phyloP scores from a whole-genome alignment of 768 basidiomycete species.

The Lentinula boryana region DNA sequence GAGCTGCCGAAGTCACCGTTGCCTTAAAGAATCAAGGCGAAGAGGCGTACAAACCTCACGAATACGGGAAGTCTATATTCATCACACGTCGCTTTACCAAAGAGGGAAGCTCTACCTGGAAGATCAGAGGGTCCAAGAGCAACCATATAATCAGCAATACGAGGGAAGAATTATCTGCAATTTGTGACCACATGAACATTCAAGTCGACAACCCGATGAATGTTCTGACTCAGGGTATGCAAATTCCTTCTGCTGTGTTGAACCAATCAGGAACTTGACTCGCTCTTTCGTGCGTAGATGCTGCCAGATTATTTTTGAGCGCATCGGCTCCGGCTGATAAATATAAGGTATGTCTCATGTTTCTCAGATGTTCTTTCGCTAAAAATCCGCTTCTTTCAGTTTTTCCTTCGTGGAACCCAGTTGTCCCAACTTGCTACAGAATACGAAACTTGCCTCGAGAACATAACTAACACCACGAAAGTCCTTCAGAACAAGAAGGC shows the following conservation, averaged over 20 bases:
- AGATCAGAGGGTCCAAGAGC: conserved; percentile 62
- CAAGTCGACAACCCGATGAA: conserved; percentile 97
- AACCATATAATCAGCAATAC: conserved; percentile 66
- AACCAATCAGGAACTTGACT: neutral
- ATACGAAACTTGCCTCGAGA: conserved; percentile 71
- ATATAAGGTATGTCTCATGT: conserved; percentile 60
- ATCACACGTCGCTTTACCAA: conserved; percentile 78
- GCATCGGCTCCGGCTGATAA: conserved; percentile 78
- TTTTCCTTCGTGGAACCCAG: conserved; percentile 93
- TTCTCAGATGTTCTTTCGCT: neutral
- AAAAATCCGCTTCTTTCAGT: conserved; percentile 39
- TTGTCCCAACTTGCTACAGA: conserved; percentile 83
- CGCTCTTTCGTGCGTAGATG: conserved; percentile 31
- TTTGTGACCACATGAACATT: conserved; percentile 94
- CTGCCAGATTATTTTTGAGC: conserved; percentile 78
- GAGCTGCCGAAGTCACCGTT: conserved; percentile 72
- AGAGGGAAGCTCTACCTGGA: conserved; percentile 75
- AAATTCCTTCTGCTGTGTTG: conserved; percentile 2
- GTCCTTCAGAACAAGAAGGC: conserved; percentile 68
- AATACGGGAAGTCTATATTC: conserved; percentile 83
- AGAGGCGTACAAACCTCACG: conserved; percentile 78
- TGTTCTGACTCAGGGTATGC: conserved; percentile 76
- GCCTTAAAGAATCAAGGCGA: conserved; percentile 85
- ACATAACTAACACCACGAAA: conserved; percentile 64
- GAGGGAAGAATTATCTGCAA: conserved; percentile 79